phyloP scores from a whole-genome alignment of 306 rosid genomes.

The Pterocarpus macrocarpus region DNA sequence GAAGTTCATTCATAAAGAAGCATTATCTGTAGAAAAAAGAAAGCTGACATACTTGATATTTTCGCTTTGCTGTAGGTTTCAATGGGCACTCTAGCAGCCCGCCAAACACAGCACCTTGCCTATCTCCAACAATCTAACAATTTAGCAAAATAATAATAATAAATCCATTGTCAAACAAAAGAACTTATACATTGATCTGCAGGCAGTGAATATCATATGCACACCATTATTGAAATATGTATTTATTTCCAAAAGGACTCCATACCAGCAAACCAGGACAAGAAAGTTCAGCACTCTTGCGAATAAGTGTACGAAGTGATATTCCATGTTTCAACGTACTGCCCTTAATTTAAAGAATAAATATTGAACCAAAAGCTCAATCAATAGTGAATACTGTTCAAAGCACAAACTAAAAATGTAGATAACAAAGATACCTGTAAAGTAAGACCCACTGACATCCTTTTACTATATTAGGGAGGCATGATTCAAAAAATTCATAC shows the following conservation, averaged over 20 bases:
- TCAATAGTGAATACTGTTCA: slow-evolving; percentile 20
- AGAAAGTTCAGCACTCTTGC: slow-evolving; percentile 82
- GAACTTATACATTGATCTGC: slow-evolving; percentile 12
- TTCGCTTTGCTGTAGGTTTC: slow-evolving; percentile 85
- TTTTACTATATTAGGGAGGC: slow-evolving; percentile 94
- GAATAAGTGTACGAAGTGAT: slow-evolving; percentile 97
- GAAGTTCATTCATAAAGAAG: slow-evolving; percentile 22
- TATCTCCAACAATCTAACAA: slow-evolving; percentile 88
- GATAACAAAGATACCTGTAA: slow-evolving; percentile 76
- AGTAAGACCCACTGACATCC: slow-evolving; percentile 91
- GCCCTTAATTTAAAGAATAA: slow-evolving; percentile 91
- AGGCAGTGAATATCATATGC: slow-evolving; percentile 36
- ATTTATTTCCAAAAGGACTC: slow-evolving; percentile 28
- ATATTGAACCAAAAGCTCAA: slow-evolving; percentile 59
- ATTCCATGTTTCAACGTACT: slow-evolving; percentile 94
- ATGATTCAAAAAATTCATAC: slow-evolving; percentile 77
- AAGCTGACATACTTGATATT: slow-evolving; percentile 79
- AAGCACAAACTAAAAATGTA: slow-evolving; percentile 28
- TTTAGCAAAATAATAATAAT: slow-evolving; percentile 32
- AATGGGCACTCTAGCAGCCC: slow-evolving; percentile 89
- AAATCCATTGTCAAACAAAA: slow-evolving; percentile 39
- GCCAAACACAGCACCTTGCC: slow-evolving; percentile 91
- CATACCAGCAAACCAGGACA: slow-evolving; percentile 95
- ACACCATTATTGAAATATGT: slow-evolving; percentile 15
- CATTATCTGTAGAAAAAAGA: slow-evolving; percentile 19